Conservation (phyloP, 345 rosid species). For the Geranium brycei region DNA sequence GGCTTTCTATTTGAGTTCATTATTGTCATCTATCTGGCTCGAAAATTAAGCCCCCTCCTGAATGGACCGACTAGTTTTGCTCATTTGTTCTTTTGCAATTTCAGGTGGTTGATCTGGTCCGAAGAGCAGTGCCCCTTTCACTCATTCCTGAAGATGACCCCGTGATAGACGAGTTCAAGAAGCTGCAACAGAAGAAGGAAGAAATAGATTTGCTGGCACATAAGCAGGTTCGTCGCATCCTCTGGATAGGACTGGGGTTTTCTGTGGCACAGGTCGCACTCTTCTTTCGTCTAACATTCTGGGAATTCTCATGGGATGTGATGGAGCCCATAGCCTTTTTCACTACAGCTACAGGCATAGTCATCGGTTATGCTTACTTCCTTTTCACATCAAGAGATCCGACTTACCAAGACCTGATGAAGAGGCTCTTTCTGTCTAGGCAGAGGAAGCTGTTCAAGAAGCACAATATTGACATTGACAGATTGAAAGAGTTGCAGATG, state of each 20-base stretch:
- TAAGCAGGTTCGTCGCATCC: slow-evolving; percentile 68
- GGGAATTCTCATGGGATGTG: slow-evolving; percentile 99
- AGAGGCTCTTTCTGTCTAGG: slow-evolving; percentile 75
- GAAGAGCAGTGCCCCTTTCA: slow-evolving; percentile 70
- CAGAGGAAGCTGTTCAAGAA: slow-evolving; percentile 65
- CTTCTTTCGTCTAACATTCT: slow-evolving; percentile 84
- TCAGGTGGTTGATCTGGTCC: slow-evolving; percentile 80
- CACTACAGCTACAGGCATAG: slow-evolving; percentile 51
- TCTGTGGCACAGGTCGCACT: slow-evolving; percentile 46
- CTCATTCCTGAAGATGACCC: slow-evolving; percentile 56
- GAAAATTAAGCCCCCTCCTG: not conserved
- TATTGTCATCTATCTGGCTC: too few relatives aligned
- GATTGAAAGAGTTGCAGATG: slow-evolving; percentile 56
- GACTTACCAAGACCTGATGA: slow-evolving; percentile 88
- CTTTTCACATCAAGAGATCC: slow-evolving; percentile 78
- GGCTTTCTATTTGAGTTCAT: too few relatives aligned
- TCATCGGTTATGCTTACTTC: slow-evolving; percentile 84
- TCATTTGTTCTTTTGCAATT: not conserved
- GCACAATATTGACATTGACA: slow-evolving; percentile 44
- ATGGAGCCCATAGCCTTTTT: slow-evolving; percentile 95
- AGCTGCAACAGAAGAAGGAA: slow-evolving; percentile 59
- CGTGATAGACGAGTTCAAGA: slow-evolving; percentile 45
- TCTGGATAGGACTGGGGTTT: slow-evolving; percentile 61
- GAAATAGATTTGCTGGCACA: slow-evolving; percentile 82
- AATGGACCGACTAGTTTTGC: not conserved